Conservation (phyloP, 208 protist genomes). For the Acanthamoeba castellanii region DNA sequence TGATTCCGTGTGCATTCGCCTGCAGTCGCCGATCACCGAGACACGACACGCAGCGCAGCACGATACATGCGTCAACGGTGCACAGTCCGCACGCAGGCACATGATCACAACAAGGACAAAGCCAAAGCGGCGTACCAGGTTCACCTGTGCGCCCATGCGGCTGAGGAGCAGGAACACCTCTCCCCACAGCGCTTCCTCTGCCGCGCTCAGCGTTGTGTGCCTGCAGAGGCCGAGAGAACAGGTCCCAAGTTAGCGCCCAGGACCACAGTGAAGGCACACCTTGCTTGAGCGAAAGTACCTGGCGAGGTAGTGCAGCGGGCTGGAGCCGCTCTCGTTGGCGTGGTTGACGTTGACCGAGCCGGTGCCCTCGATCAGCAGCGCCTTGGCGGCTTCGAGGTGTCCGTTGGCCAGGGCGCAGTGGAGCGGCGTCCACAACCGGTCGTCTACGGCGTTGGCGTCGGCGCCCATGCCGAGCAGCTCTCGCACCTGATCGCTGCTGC, state of each 20-base stretch:
- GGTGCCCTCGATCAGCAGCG: neutral
- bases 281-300: neutral
- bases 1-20: conserved; percentile 49
- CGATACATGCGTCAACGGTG: too few species aligned
- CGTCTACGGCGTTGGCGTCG: conserved; percentile 19
- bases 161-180: conserved; percentile 30
- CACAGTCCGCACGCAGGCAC: neutral
- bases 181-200: conserved; percentile 35
- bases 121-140: neutral
- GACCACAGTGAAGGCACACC: neutral
- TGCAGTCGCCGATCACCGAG: neutral
- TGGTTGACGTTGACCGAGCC: conserved; percentile 22
- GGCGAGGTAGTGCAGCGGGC: conserved; percentile 57
- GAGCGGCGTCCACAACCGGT: conserved; percentile 23
- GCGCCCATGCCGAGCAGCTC: conserved; percentile 48
- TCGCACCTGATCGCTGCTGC: neutral
- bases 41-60: neutral
- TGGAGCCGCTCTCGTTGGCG: conserved; percentile 35
- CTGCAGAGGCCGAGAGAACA: neutral
- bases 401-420: conserved; percentile 47
- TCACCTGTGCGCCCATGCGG: neutral
- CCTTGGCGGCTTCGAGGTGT: neutral
- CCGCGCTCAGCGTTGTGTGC: neutral
- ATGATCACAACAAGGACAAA: neutral
- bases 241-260: neutral